A percentile compares a stretch with the other conserved stretches of the same genome.
These are phyloP conservation scores for Kandelia obovata DNA, from an alignment of 345 rosid species.

Conservation along the genomic window DNA sequence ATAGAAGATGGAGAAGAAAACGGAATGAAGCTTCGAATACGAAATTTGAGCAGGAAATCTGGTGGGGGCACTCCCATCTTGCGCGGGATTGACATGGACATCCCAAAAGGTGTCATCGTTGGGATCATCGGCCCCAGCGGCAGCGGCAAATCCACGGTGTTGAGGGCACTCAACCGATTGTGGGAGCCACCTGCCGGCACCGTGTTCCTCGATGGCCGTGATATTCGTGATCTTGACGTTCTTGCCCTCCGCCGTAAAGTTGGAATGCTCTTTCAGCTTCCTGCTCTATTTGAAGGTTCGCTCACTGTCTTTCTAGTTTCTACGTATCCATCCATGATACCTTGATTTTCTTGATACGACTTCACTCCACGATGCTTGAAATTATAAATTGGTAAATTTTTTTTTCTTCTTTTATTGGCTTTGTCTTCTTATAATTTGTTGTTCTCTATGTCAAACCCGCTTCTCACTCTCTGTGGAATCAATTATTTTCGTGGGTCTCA, in stretches of 20 bases:
- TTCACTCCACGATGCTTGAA: no score
- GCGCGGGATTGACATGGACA: conserved; percentile 45
- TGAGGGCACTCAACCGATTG: conserved; percentile 38
- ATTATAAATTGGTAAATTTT: no score
- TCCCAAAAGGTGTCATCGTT: conserved; percentile 57
- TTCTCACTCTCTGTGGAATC: no score
- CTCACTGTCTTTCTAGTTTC: neutral
- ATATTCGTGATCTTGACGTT: conserved; percentile 60
- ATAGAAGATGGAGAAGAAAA: conserved; percentile 2
- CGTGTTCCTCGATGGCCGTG: conserved; percentile 53
- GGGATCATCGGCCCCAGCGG: conserved; percentile 98
- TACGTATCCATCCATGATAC: no score
- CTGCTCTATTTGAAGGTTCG: conserved; percentile 70
- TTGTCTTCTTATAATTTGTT: no score
- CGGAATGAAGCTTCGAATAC: conserved; percentile 43
- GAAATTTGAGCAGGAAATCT: conserved; percentile 42
- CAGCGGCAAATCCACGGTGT: conserved; percentile 80
- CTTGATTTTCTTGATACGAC: no score
- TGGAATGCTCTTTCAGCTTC: conserved; percentile 96
- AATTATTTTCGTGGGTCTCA: no score
- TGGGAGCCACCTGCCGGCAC: no score
- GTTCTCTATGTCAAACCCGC: no score
- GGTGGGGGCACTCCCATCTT: conserved; percentile 53
- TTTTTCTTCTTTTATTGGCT: no score
- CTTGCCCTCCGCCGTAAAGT: conserved; percentile 74